Percentiles rank a stretch among this genome's conserved stretches.
These are phyloP conservation scores for Monascus ruber DNA, from an alignment of 2,329 filamentous ascomycete genomes.

Conservation along the genomic window DNA sequence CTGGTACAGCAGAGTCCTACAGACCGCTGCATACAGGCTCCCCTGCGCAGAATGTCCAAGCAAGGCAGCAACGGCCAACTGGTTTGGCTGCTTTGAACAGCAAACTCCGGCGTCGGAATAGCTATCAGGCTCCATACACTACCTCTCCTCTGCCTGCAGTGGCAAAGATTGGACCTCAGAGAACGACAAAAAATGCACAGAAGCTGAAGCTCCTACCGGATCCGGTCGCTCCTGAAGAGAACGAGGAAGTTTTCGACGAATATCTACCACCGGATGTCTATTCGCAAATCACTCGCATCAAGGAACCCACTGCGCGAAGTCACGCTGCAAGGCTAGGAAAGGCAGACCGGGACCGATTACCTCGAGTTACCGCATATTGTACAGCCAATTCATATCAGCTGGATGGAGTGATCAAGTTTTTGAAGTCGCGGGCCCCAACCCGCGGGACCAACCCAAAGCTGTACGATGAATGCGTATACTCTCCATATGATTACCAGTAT, in stretches of 20 bases:
- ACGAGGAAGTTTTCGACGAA: slow-evolving; percentile 66
- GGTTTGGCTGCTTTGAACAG: slow-evolving; percentile 68
- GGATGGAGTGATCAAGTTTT: slow-evolving; percentile 76
- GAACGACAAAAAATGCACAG: slow-evolving; percentile 89
- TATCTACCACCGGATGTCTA: slow-evolving; percentile 94
- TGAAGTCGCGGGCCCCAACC: slow-evolving; percentile 71
- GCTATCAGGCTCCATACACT: slow-evolving; percentile 52
- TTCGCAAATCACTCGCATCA: slow-evolving; percentile 94
- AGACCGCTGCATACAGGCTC: slow-evolving; percentile 29
- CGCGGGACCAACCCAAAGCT: slow-evolving; percentile 77
- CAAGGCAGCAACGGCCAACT: slow-evolving; percentile 14
- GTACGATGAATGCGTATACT: slow-evolving; percentile 97
- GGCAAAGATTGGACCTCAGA: slow-evolving; percentile 80
- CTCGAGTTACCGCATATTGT: slow-evolving; percentile 91
- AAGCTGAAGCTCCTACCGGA: slow-evolving; percentile 96
- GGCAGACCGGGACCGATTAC: slow-evolving; percentile 75
- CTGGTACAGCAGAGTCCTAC: slow-evolving; percentile 29
- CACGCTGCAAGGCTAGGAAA: slow-evolving; percentile 90
- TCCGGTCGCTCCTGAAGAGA: slow-evolving; percentile 66
- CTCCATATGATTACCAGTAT: slow-evolving; percentile 71
- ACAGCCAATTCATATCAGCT: slow-evolving; percentile 86
- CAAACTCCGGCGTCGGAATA: slow-evolving; percentile 78
- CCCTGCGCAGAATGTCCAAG: slow-evolving; percentile 20
- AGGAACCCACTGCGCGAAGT: slow-evolving; percentile 82
- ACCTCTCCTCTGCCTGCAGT: slow-evolving; percentile 30